Base-by-base conservation (phyloP, 495 filamentous ascomycete species). In the Trichocladium uniseriatum region DNA sequence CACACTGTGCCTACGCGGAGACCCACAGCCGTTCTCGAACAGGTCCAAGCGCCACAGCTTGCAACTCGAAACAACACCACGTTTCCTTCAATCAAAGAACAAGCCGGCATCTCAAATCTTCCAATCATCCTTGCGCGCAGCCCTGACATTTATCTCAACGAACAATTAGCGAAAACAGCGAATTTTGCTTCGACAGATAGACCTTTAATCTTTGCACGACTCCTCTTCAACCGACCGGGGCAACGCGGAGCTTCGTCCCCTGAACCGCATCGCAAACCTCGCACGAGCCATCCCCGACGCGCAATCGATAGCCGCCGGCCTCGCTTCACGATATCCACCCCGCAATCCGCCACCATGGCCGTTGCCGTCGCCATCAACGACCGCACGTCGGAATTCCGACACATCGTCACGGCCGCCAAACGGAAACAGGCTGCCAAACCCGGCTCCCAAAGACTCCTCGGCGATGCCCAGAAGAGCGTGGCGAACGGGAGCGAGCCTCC, bases 361-460 rank as follows among this genome's bases (percentile, higher is more conserved):
- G 78, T 79, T 74, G 76, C 73, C 38, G 68, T 77, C 58, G 89
- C 88, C 37, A 95, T 97, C 68, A 94, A 98, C 76, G 92, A 98
- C 70, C 86, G 92, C 58, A 98, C 92, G 45, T 76, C 76, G 63
- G 92, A 98, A 72, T 98, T 98, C 72, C 84, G 82, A 58, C 82
- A 88, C 52, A 89, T 97, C 62, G 78, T 97, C 41, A 74, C 76
- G 16, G 87, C 89, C 59, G 86, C 86, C 47, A 86, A 94, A 67
- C 84, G 81, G 57, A 78, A 81, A 36, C 76, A 84, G 47, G 75
- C 78, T 13, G 69, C 80, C 1, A 92, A 88, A 68, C 74, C 83
- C 31, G 82, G 83, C 32, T 65, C 84, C 13, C 87, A 94, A 69
- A 76, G 84, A 49, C 79, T 95, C 34, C 75, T 96, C 45, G 79